These are phyloP conservation scores for Neurospora discreta DNA, from an alignment of 495 filamentous ascomycete genomes.

Conservation along the genomic window DNA sequence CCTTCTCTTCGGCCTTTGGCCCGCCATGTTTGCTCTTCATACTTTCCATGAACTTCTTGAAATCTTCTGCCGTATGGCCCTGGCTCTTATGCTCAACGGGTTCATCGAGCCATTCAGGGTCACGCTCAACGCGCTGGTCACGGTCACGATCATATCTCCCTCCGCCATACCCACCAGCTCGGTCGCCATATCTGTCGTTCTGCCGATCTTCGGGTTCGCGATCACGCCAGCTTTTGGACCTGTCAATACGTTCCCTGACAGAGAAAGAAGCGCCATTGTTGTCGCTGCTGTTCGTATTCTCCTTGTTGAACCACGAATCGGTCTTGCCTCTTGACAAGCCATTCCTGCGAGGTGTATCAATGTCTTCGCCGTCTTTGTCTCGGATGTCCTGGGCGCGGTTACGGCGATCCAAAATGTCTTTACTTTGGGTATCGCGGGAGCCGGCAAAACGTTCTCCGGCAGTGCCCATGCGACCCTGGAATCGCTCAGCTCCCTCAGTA, in stretches of 20 bases:
- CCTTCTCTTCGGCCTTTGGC: conserved; percentile 38
- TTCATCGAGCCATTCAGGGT: conserved; percentile 81
- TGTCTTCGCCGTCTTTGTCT: conserved; percentile 41
- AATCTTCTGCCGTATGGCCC: conserved; percentile 77
- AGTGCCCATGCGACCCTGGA: conserved; percentile 44
- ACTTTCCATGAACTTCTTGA: conserved; percentile 86
- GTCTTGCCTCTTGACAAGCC: conserved; percentile 33
- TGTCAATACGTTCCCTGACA: conserved; percentile 47
- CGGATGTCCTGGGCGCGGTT: conserved; percentile 35
- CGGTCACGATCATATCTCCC: conserved; percentile 53
- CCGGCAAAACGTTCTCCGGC: conserved; percentile 21
- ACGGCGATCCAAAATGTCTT: conserved; percentile 31
- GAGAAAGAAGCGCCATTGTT: conserved; percentile 23
- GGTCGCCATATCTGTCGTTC: conserved; percentile 32
- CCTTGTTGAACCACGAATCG: conserved; percentile 33
- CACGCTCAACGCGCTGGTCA: conserved; percentile 54
- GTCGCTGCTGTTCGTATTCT: conserved; percentile 24
- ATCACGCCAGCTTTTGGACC: conserved; percentile 55
- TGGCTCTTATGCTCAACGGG: conserved; percentile 57
- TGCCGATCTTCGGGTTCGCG: conserved; percentile 43
- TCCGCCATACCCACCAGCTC: conserved; percentile 23
- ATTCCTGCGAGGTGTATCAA: conserved; percentile 46
- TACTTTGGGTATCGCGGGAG: conserved; percentile 19
- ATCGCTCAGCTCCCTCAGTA: conserved; percentile 50
- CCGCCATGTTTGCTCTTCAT: conserved; percentile 55